Evolutionary conservation across 2,329 filamentous ascomycete species (phyloP), one percentile per base, ranked within the genome.

Genomic region (Penicillium thymicola): DNA sequence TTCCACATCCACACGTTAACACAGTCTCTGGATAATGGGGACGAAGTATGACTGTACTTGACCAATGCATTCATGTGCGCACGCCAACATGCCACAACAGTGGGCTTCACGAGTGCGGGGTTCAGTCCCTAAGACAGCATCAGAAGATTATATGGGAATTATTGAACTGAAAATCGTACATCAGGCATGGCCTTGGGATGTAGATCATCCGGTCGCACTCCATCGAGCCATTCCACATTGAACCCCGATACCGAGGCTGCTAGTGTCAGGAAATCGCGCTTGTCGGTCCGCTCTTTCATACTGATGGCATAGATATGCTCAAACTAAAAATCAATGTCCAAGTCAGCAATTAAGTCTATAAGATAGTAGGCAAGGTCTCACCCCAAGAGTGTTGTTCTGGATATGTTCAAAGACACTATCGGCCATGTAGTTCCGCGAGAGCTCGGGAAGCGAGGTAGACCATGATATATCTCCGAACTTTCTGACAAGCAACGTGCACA

Each of bases 241-340:
- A 82, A 74, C 0, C 73, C 75, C 0, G 74, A 75, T 34, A 80
- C 54, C 0, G 75, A 69, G 38, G 76, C 72, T 5, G 75, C 71
- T 10, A 83, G 65, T 1, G 74, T 67, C 18, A 83, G 67, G 3
- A 75, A 76, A 71, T 83, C 81, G 48, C 77, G 74, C 60, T 80
- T 80, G 64, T 82, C 80, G 4, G 74, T 76, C 34, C 81, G 72
- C 40, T 76, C 72, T 5, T 78, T 76, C 10, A 82, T 68, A 5
- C 76, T 75, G 44, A 83, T 71, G 25, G 78, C 75, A 53, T 79
- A 78, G 28, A 81, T 69, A 45, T 76, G 75, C 51, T 79, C 68
- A 58, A 80, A 79, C 71, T 73, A 43, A 9, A 42, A 1, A 11
- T 40, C 3, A 0, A 10, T 11, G 11, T 18, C 2, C 4, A 21